Conservation (phyloP, 2,329 filamentous ascomycete species). For the Dendryphion nanum region DNA sequence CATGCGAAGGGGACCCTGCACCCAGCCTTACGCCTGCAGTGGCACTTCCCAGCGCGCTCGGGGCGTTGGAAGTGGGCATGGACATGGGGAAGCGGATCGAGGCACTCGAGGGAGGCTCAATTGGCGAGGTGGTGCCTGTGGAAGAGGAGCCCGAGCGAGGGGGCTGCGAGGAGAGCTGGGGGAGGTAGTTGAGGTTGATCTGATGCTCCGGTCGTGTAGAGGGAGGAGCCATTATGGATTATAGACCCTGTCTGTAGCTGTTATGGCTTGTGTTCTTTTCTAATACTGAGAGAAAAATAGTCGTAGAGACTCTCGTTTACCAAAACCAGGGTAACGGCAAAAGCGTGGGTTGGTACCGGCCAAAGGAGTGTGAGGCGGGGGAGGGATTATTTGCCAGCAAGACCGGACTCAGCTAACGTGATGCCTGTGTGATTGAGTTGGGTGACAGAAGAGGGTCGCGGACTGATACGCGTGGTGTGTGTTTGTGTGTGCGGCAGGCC, state of each 20-base stretch:
- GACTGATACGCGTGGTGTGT: too few relatives aligned
- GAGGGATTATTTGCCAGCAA: conserved; percentile 32
- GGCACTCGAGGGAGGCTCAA: conserved; percentile 65
- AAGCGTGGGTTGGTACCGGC: conserved; percentile 38
- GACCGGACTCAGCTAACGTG: conserved; percentile 24
- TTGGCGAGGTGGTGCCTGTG: conserved; percentile 75
- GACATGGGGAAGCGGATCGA: conserved; percentile 71
- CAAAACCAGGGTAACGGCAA: conserved; percentile 38
- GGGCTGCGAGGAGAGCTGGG: conserved; percentile 64
- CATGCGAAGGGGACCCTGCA: conserved; percentile 94
- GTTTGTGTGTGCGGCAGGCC: too few relatives aligned
- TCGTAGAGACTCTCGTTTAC: conserved; percentile 34
- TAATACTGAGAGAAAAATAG: conserved; percentile 26
- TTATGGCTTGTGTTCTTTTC: conserved; percentile 14
- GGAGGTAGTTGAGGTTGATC: conserved; percentile 78
- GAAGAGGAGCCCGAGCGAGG: conserved; percentile 78
- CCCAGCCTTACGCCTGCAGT: conserved; percentile 68
- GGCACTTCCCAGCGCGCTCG: conserved; percentile 53
- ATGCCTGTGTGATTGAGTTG: conserved; percentile 19
- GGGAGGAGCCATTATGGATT: conserved; percentile 95
- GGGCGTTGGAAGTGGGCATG: conserved; percentile 65
- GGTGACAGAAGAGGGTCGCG: too few relatives aligned
- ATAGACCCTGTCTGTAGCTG: conserved; percentile 41
- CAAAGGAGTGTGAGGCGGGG: conserved; percentile 41
- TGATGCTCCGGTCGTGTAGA: conserved; percentile 74